These are phyloP conservation scores for Avena insularis DNA, from an alignment of 176 grass and related monocot genomes.

Conservation along the genomic window DNA sequence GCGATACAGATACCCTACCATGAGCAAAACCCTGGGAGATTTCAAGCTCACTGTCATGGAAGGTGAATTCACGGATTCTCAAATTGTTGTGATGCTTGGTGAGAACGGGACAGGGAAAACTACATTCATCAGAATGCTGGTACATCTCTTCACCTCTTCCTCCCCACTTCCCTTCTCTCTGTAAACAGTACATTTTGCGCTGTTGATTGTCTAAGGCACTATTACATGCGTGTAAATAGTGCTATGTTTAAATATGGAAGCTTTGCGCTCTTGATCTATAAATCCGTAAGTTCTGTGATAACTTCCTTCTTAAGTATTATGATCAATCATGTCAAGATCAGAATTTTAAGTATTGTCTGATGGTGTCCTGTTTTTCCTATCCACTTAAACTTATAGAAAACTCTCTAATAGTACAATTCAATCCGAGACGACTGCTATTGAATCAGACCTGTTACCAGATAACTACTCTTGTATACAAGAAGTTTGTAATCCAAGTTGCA, in stretches of 20 bases:
- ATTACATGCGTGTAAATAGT: neutral
- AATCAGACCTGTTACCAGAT: neutral
- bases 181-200: neutral
- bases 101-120: constrained; percentile 96
- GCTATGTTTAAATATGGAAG: neutral
- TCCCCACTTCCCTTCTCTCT: neutral
- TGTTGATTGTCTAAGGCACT: neutral
- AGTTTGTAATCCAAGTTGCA: neutral
- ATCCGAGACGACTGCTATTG: neutral
- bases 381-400: neutral
- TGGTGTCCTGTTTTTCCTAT: neutral
- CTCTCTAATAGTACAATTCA: neutral
- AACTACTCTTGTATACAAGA: neutral
- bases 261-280: neutral
- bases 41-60: constrained; percentile 78
- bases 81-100: constrained; percentile 94
- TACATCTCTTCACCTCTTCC: constrained; percentile 24
- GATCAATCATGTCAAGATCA: neutral
- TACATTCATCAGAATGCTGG: constrained; percentile 89
- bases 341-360: neutral
- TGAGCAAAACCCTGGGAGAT: constrained; percentile 81
- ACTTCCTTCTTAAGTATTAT: neutral
- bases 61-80: constrained; percentile 91
- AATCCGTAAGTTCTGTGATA: neutral
- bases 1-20: constrained; percentile 79